Percentiles rank a stretch among this genome's conserved stretches.
phyloP scores from a whole-genome alignment of 129 eudicot species.

The Lactuca sativa region DNA sequence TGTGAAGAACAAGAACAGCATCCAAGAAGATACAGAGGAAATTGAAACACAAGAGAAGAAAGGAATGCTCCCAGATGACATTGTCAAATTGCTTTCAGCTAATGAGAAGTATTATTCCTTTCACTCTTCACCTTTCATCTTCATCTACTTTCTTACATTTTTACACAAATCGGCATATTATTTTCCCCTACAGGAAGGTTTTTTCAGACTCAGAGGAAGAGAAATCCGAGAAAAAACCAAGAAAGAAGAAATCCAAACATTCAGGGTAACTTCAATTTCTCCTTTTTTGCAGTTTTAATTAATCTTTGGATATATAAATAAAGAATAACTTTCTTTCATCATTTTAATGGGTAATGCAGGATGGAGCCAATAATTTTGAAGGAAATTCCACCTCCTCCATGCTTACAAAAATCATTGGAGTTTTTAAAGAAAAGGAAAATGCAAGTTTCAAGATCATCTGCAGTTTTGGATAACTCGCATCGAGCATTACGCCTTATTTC shows the following conservation, averaged over 20 bases:
- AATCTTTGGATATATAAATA: too few species aligned
- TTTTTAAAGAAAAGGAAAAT: constrained; percentile 74
- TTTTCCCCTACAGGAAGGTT: constrained; percentile 59
- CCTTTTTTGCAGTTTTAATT: background rate
- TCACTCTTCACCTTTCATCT: background rate
- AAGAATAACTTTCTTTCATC: too few species aligned
- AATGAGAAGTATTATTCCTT: constrained; percentile 46
- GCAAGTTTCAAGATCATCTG: constrained; percentile 77
- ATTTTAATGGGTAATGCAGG: constrained; percentile 35
- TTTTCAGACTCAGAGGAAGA: constrained; percentile 87
- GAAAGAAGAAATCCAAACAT: constrained; percentile 60
- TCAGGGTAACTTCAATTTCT: constrained; percentile 45
- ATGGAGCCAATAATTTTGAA: constrained; percentile 62
- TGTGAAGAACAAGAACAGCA: constrained; percentile 23
- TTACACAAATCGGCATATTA: background rate
- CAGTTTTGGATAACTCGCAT: constrained; percentile 73
- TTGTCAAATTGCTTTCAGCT: constrained; percentile 76
- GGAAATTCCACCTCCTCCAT: constrained; percentile 70
- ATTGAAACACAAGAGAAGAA: constrained; percentile 32
- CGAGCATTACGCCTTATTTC: constrained; percentile 81
- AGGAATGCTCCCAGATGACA: constrained; percentile 92
- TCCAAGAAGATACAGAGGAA: constrained; percentile 40
- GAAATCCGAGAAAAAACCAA: constrained; percentile 45
- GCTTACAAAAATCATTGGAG: constrained; percentile 74
- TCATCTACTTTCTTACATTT: background rate